Evolutionary conservation across 176 grass and related monocot species (phyloP).

Genomic region (Phoenix dactylifera): DNA sequence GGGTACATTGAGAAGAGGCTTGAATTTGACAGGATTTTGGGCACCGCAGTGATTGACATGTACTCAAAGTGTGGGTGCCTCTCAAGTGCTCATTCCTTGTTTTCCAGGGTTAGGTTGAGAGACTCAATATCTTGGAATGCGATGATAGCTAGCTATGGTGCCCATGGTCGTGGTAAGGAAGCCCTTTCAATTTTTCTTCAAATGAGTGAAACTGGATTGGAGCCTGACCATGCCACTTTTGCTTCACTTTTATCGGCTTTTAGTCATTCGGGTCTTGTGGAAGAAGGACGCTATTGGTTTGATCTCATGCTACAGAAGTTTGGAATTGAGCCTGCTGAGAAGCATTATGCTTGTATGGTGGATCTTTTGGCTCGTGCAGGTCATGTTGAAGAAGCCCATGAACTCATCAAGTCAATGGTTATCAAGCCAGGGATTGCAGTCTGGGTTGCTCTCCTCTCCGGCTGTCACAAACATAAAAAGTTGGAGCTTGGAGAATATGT

Average conservation of each 20-base stretch:
- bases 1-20: conserved; percentile 36
- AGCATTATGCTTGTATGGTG: conserved; percentile 49
- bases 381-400: conserved; percentile 46
- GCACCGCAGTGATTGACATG: conserved; percentile 46
- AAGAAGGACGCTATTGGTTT: conserved; percentile 52
- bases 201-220: conserved; percentile 23
- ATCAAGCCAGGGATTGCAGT: conserved; percentile 31
- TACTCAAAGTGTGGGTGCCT: conserved; percentile 63
- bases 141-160: conserved; percentile 42
- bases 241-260: conserved; percentile 63
- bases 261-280: conserved; percentile 51
- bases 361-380: conserved; percentile 62
- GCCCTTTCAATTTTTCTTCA: conserved; percentile 38
- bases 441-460: conserved; percentile 48
- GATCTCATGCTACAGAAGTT: conserved; percentile 28
- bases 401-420: conserved; percentile 29
- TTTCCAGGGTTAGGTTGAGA: conserved; percentile 23
- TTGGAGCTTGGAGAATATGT: conserved; percentile 41
- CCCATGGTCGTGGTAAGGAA: conserved; percentile 40
- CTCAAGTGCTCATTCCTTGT: conserved; percentile 28
- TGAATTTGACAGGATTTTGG: conserved; percentile 21
- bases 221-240: conserved; percentile 45
- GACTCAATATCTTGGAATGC: conserved; percentile 61
- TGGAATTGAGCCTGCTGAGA: conserved; percentile 33
- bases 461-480: conserved; percentile 56